Conservation (phyloP, 768 basidiomycete genomes). For the Lentinula raphanica region DNA sequence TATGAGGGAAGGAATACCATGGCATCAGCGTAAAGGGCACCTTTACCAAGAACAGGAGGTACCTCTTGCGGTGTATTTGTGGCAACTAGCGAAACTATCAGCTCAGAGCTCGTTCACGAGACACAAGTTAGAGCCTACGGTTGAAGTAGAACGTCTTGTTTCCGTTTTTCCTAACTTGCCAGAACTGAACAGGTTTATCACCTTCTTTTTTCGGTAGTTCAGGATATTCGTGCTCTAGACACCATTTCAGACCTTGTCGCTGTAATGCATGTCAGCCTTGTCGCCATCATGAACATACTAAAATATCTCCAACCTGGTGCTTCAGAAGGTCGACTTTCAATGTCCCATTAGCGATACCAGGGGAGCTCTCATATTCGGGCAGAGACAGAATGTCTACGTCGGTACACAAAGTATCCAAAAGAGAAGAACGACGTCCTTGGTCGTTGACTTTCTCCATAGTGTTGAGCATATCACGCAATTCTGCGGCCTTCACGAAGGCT, state of each 20-base stretch:
- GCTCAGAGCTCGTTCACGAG: background rate
- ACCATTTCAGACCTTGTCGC: constrained; percentile 86
- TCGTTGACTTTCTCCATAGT: constrained; percentile 75
- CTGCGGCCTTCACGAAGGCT: constrained; percentile 53
- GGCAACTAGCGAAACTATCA: constrained; percentile 43
- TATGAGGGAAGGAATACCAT: constrained; percentile 48
- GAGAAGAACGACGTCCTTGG: constrained; percentile 62
- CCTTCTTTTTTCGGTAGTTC: constrained; percentile 56
- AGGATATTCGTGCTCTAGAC: constrained; percentile 76
- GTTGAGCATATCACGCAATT: constrained; percentile 60
- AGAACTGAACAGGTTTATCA: constrained; percentile 84
- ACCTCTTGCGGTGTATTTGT: constrained; percentile 73
- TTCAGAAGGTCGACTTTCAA: constrained; percentile 70
- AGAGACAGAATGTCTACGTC: constrained; percentile 68
- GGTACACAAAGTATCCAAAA: constrained; percentile 66
- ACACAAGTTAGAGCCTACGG: constrained; percentile 31
- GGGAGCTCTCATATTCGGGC: constrained; percentile 67
- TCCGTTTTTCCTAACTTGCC: constrained; percentile 62
- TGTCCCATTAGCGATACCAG: constrained; percentile 60
- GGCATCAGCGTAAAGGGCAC: constrained; percentile 86
- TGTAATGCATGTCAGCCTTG: constrained; percentile 19
- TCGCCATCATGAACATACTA: background rate
- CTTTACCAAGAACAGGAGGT: constrained; percentile 65
- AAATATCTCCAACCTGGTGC: constrained; percentile 58
- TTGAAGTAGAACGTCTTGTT: constrained; percentile 68